Conservation (phyloP, 1,284 basidiomycete genomes). For the Trichosporon coremiiforme region DNA sequence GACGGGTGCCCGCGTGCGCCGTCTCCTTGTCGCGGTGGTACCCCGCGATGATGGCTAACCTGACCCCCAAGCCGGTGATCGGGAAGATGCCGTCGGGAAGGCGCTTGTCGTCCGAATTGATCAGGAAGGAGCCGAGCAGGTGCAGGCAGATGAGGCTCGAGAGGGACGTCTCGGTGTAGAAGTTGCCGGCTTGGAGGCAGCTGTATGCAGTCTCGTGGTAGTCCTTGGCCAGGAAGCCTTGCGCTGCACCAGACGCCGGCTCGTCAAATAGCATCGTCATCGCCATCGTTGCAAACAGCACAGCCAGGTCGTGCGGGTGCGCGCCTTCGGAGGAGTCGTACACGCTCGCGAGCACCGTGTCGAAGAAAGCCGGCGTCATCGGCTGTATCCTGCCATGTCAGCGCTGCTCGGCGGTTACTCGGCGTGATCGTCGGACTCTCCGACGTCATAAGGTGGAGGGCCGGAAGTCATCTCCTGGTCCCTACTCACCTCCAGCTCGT, state of each 20-base stretch:
- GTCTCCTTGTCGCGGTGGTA: slow-evolving; percentile 31
- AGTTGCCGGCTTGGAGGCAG: slow-evolving; percentile 32
- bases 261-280: slow-evolving; percentile 28
- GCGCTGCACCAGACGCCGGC: slow-evolving; percentile 5
- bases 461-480: too few relatives aligned
- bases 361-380: slow-evolving; percentile 32
- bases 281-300: slow-evolving; percentile 28
- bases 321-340: slow-evolving; percentile 31
- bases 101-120: slow-evolving; percentile 33
- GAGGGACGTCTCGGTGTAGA: slow-evolving; percentile 33
- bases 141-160: slow-evolving; percentile 27
- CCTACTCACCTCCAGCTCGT: slow-evolving; percentile 31
- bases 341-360: slow-evolving; percentile 30
- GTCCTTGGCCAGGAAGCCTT: slow-evolving; percentile 26
- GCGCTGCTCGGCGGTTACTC: too few relatives aligned
- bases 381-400: slow-evolving; percentile 28
- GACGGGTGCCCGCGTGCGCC: slow-evolving; percentile 17
- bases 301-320: slow-evolving; percentile 33
- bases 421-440: too few relatives aligned
- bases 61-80: slow-evolving; percentile 28
- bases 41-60: slow-evolving; percentile 32
- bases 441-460: too few relatives aligned
- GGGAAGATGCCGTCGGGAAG: slow-evolving; percentile 33
- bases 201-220: slow-evolving; percentile 31
- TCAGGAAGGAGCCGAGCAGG: slow-evolving; percentile 29